Evolutionary conservation across 179 eudicot species (phyloP).

Genomic region (Nepenthes alata): DNA sequence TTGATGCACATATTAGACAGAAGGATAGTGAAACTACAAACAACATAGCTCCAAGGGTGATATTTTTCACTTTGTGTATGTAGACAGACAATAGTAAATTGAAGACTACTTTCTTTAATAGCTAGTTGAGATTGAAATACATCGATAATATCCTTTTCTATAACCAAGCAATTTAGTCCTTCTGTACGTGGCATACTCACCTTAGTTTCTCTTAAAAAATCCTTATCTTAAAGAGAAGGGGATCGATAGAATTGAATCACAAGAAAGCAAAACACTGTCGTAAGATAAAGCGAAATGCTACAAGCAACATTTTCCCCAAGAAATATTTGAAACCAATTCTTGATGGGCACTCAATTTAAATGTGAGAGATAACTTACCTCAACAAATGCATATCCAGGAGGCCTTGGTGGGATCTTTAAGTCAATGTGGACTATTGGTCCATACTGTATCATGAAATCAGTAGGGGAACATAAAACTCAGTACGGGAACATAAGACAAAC

Average conservation of each 20-base stretch:
- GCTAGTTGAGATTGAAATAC: no score
- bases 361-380: conserved; percentile 39
- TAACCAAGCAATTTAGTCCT: no score
- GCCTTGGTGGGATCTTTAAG: conserved; percentile 91
- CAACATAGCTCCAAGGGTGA: neutral
- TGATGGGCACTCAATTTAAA: neutral
- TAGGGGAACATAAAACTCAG: neutral
- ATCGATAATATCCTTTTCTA: no score
- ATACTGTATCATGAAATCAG: conserved; percentile 45
- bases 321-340: no score
- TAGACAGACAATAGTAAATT: neutral
- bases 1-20: neutral
- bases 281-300: no score
- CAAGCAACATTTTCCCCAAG: neutral
- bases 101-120: no score
- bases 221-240: no score
- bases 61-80: neutral
- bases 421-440: conserved; percentile 77
- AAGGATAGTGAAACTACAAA: neutral
- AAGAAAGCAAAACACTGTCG: neutral
- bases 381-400: conserved; percentile 97
- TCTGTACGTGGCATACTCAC: no score
- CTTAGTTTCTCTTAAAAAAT: no score
- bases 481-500: no score
- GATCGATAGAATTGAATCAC: no score